These are phyloP conservation scores for Hypomyces perniciosus DNA, from an alignment of 2,329 filamentous ascomycete species.

Conservation along the genomic window DNA sequence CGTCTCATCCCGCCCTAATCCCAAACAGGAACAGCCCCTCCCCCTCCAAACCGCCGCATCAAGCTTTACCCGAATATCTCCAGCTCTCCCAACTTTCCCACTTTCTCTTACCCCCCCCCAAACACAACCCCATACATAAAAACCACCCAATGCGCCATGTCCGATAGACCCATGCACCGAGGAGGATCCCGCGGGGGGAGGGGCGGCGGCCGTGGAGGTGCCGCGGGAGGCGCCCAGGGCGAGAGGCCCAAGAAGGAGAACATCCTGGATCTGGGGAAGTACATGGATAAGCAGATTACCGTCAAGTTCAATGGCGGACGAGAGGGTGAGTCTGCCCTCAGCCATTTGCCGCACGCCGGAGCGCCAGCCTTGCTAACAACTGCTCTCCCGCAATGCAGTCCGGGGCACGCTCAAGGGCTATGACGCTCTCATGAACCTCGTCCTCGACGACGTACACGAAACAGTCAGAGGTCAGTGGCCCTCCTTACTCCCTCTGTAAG, in stretches of 20 bases:
- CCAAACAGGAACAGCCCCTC: background rate
- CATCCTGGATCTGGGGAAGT: slow-evolving; percentile 90
- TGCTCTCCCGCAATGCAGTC: slow-evolving; percentile 46
- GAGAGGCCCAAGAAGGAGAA: slow-evolving; percentile 97
- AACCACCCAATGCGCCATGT: slow-evolving; percentile 32
- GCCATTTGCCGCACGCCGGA: background rate
- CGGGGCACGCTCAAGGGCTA: slow-evolving; percentile 88
- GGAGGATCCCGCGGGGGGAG: slow-evolving; percentile 41
- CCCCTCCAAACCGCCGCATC: background rate
- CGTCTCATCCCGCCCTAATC: background rate
- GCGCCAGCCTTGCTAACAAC: background rate
- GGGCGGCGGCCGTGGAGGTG: slow-evolving; percentile 36
- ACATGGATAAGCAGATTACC: slow-evolving; percentile 91
- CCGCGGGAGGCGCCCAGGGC: slow-evolving; percentile 43
- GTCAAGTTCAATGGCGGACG: slow-evolving; percentile 96
- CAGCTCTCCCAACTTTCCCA: background rate
- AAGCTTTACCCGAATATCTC: background rate
- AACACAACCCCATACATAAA: background rate
- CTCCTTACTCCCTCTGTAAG: background rate
- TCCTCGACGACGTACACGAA: slow-evolving; percentile 91
- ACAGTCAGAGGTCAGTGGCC: slow-evolving; percentile 64
- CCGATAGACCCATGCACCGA: slow-evolving; percentile 45
- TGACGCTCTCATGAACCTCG: slow-evolving; percentile 96
- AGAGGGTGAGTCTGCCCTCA: slow-evolving; percentile 57
- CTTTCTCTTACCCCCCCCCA: background rate